phyloP scores from a whole-genome alignment of 2,329 filamentous ascomycete genomes.

The Penicillium sp. region DNA sequence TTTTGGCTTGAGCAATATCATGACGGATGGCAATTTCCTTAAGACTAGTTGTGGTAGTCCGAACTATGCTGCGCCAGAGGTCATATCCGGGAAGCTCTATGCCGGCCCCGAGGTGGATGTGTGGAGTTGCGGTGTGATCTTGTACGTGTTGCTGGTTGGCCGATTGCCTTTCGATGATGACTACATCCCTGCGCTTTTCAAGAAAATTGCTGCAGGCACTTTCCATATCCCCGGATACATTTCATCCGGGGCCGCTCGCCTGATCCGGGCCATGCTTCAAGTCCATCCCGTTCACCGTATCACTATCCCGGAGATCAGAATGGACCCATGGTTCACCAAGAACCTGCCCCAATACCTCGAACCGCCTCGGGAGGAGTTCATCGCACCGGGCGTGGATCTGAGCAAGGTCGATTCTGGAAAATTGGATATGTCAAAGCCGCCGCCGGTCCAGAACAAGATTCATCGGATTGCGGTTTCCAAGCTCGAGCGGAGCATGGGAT shows the following conservation, averaged over 20 bases:
- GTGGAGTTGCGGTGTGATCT: conserved; percentile 64
- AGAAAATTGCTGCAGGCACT: conserved; percentile 92
- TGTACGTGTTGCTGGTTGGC: conserved; percentile 63
- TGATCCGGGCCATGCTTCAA: conserved; percentile 92
- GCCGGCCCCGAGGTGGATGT: conserved; percentile 97
- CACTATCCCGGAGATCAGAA: conserved; percentile 87
- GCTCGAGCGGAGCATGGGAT: conserved; percentile 97
- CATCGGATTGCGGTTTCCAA: conserved; percentile 92
- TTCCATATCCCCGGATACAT: conserved; percentile 93
- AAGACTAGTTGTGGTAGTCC: conserved; percentile 98
- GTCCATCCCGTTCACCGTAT: conserved; percentile 93
- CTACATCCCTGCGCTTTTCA: conserved; percentile 94
- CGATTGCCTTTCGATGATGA: conserved; percentile 93
- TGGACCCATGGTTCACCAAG: conserved; percentile 89
- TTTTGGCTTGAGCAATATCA: conserved; percentile 98
- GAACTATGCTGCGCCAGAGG: conserved; percentile 96
- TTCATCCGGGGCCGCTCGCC: conserved; percentile 65
- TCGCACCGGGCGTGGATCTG: conserved; percentile 89
- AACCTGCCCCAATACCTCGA: conserved; percentile 83
- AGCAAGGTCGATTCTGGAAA: conserved; percentile 81
- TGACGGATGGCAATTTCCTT: conserved; percentile 98
- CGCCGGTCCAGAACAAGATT: conserved; percentile 78
- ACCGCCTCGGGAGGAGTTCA: conserved; percentile 83
- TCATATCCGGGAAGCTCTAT: conserved; percentile 96
- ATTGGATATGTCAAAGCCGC: conserved; percentile 73